A percentile compares a stretch with the other conserved stretches of the same genome.
phyloP scores from a whole-genome alignment of 1,284 basidiomycete genomes.

The Anthracocystis setariae region DNA sequence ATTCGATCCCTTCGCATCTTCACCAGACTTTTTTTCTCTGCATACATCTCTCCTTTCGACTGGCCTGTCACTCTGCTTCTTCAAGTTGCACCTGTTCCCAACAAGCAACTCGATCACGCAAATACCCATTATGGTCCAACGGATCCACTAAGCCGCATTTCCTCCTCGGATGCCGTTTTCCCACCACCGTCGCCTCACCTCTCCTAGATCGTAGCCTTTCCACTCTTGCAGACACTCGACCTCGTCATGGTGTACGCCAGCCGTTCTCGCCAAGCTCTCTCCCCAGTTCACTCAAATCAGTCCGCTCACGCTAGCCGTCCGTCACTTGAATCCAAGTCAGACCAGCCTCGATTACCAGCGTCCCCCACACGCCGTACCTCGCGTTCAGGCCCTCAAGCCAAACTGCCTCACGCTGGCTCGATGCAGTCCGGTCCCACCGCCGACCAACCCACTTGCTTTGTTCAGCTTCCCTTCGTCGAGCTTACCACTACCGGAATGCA shows the following conservation, averaged over 20 bases:
- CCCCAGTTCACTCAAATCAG: conserved; percentile 35
- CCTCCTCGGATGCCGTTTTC: neutral
- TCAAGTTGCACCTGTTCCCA: neutral
- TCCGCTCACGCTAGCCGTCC: neutral
- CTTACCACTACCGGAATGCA: conserved; percentile 20
- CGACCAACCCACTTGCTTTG: conserved; percentile 16
- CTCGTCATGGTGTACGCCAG: conserved; percentile 34
- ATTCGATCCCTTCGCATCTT: neutral
- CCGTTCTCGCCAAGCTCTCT: conserved; percentile 27
- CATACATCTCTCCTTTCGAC: neutral
- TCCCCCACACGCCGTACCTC: neutral
- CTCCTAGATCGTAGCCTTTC: neutral
- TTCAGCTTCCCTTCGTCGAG: conserved; percentile 24
- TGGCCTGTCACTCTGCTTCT: neutral
- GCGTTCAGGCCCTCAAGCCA: conserved; percentile 12
- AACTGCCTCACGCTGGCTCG: conserved; percentile 24
- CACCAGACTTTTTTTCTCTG: neutral
- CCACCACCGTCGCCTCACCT: neutral
- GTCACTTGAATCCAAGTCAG: conserved; percentile 1
- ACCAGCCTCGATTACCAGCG: neutral
- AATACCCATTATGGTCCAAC: conserved; percentile 12
- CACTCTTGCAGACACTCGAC: neutral
- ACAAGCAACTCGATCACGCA: neutral
- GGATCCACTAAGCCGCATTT: conserved; percentile 1
- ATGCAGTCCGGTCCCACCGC: conserved; percentile 8